Evolutionary conservation across 148 eudicot species (phyloP).

Genomic region (Vaccinium macrocarpon): DNA sequence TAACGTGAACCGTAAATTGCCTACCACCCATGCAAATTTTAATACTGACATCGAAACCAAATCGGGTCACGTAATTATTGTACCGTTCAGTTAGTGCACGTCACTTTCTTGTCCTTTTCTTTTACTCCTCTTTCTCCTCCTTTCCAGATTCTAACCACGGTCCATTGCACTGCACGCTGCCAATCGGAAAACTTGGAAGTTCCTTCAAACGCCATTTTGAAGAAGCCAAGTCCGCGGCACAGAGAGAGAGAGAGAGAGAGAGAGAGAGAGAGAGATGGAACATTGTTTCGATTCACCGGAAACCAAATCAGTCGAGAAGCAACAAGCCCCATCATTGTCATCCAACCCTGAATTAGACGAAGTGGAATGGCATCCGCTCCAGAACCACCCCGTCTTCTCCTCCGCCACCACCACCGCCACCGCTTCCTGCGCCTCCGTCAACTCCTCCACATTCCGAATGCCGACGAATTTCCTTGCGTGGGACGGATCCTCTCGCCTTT

Average conservation of each 20-base stretch:
- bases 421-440: conserved; percentile 1
- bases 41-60: no score
- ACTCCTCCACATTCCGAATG: conserved; percentile 9
- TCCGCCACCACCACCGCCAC: conserved; percentile 12
- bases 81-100: no score
- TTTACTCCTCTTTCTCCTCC: no score
- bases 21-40: no score
- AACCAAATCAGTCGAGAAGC: conserved; percentile 20
- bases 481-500: conserved; percentile 85
- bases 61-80: no score
- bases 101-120: no score
- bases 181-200: background rate
- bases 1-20: no score
- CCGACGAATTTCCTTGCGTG: conserved; percentile 65
- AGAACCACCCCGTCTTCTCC: conserved; percentile 62
- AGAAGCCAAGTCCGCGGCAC: background rate
- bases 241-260: background rate
- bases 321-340: conserved; percentile 14
- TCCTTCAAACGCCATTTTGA: background rate
- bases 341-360: conserved; percentile 35
- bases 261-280: conserved; percentile 33
- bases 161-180: no score
- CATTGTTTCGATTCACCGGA: conserved; percentile 45
- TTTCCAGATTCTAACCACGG: no score
- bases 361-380: conserved; percentile 75